These are phyloP conservation scores for Anacardium occidentale DNA, from an alignment of 345 rosid genomes.

Conservation along the genomic window DNA sequence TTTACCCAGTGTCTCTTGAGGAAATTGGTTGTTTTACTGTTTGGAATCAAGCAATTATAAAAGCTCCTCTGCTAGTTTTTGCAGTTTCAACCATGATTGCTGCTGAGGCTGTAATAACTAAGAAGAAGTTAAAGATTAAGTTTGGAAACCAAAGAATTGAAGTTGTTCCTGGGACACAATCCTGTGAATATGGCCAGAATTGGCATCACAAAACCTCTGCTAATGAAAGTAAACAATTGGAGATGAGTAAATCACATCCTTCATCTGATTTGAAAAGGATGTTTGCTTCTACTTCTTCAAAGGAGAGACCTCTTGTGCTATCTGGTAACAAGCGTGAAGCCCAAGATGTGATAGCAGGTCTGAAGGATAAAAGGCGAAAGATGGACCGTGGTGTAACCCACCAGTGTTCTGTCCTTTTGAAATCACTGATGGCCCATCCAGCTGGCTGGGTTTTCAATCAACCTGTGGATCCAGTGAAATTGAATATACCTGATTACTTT, in stretches of 20 bases:
- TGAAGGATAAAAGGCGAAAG: slow-evolving; percentile 49
- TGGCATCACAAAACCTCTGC: slow-evolving; percentile 17
- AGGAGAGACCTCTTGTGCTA: slow-evolving; percentile 11
- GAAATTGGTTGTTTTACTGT: not conserved
- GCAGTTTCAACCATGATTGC: slow-evolving; percentile 37
- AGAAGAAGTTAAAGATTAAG: slow-evolving; percentile 58
- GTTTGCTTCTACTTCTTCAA: slow-evolving; percentile 17
- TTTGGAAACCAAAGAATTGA: slow-evolving; percentile 43
- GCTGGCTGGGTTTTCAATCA: slow-evolving; percentile 55
- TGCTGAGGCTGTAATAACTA: slow-evolving; percentile 35
- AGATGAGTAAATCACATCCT: slow-evolving; percentile 13
- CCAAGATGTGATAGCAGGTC: slow-evolving; percentile 31
- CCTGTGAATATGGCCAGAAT: slow-evolving; percentile 25
- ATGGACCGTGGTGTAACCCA: slow-evolving; percentile 47
- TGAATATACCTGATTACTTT: slow-evolving; percentile 83
- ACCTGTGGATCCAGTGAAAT: slow-evolving; percentile 73
- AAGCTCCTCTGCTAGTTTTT: slow-evolving; percentile 1
- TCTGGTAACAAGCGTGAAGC: slow-evolving; percentile 43
- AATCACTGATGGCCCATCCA: slow-evolving; percentile 36
- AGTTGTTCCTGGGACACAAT: slow-evolving; percentile 23
- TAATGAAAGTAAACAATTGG: slow-evolving; percentile 15
- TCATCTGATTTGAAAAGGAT: slow-evolving; percentile 20
- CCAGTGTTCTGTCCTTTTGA: slow-evolving; percentile 55
- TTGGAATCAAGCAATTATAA: not conserved
- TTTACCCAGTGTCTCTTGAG: slow-evolving; percentile 16